Base-by-base conservation (phyloP, 352 stramenopile species). In the Phytopythium litorale region DNA sequence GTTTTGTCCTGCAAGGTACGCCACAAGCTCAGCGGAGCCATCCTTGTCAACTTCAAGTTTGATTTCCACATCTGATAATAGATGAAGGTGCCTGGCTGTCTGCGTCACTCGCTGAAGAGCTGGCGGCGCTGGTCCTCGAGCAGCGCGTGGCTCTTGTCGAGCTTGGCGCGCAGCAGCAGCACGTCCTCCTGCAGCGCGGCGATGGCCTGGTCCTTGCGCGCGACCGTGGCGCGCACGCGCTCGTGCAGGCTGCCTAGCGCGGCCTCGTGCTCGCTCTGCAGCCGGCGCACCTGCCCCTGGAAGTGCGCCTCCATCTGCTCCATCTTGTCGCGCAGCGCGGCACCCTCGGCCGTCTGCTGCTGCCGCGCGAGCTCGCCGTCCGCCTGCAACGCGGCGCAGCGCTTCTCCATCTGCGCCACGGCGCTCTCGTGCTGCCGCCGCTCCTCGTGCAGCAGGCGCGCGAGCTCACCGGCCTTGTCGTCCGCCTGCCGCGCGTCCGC, bases 61-160 rank as follows among this genome's bases (percentile, higher is more conserved):
- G n/a, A n/a, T n/a, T n/a, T n/a, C n/a, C n/a, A n/a, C n/a, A n/a
- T n/a, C n/a, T n/a, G 11, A 38, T 12, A 38, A 32, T 32, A 7
- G 1, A 32, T 32, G 28, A 32, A 7, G 28, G 40, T 4, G 40
- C 16, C 40, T 46, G 7, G 15, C 21, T n/a, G 5, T 18, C 19
- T 21, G 15, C 19, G 42, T 49, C 65, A 71, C 35, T 73, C 32
- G 25, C 71, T 75, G 56, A 88, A 92, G 56, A 92, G 68, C 58
- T 92, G 84, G 45, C 75, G 42, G 5, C 84, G 75, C 63, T 94
- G 84, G 33, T 92, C 81, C 37, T 90, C 78, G 23, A 93, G 88
- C 21, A 93, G 73, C 23, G 77, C 75, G 37, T 87, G 72, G 54
- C 81, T 90, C 61, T 90, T 92, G 21, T 90, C 74, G 1, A 94